Evolutionary conservation across 176 grass and related monocot genomes (phyloP), one percentile per base, ranked within the genome.

Genomic region (Oryza australiensis): DNA sequence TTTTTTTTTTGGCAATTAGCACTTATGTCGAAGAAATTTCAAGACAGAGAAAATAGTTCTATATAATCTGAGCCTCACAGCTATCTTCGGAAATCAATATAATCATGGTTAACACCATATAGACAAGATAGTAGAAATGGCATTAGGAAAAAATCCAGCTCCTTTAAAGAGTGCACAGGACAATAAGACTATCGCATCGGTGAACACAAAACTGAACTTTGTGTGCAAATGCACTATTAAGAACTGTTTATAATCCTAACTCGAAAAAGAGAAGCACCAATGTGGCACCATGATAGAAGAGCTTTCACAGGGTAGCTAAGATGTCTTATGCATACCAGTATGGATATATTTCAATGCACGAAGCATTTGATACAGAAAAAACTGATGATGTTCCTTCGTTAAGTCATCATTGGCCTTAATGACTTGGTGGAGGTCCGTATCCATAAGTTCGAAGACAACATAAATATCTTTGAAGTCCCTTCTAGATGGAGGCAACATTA

Each of bases 371-470:
- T 98, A 98, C 26, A 98, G 90, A 72, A 98, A 98, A 82, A 98
- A 98, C 71, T 91, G 95, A 35, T 88, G 69, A 88, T 98, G 95
- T 82, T 98, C 95, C 76, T 90, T 93, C 70, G 95, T 98, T 72
- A 98, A 74, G 83, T 98, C 92, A 84, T 94, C 95, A 23, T 98
- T 98, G 23, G 95, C 92, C 88, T 94, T 98, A 65, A 98, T 98
- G 70, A 98, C 95, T 83, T 98, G 95, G 86, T 98, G 95, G 59
- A 98, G 91, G 76, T 98, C 95, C 0, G 94, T 94, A 62, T 97
- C 94, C 94, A 97, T 97, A 5, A 97, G 88, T 40, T 97, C 94
- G 48, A 97, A 97, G 3, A 97, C 94, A 82, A 97, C 92, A 75
- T 89, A 97, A 67, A 97, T 94, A 78, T 97, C 94, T 68, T 57